Base-by-base conservation (phyloP, 139 green algal species). In the Chlorella sp. region DNA sequence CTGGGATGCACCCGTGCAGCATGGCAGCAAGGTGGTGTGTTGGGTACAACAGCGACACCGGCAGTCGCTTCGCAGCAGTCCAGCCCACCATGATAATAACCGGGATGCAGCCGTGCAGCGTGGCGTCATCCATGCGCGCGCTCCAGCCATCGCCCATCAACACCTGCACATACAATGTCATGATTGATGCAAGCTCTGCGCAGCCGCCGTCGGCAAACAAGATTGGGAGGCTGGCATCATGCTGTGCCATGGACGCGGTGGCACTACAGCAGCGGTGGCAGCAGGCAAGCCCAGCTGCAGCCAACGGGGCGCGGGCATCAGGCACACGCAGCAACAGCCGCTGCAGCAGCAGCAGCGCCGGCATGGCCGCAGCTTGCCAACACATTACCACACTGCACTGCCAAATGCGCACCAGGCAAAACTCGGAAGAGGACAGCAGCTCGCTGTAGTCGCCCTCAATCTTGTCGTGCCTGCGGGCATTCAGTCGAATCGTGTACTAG, bases 81-180 rank as follows among this genome's bases (percentile, higher is more conserved):
- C 32, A 40, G 28, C 74, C 48, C n/a, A 46, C 74, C 76, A 82
- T 82, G 56, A 82, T 82, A 56, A 82, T 58, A 26, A 82, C 77
- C 14, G 77, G 77, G 36, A 83, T 69, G 77, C 77, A 83, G 14
- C 93, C 93, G 64, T 96, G 93, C 51, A 94, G 83, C 1, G 93
- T 85, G 1, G 89, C 88, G 48, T 96, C 93, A 58, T 94, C 93
- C 58, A 92, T 89, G 0, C 92, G 82, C 0, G 83, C 85, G 0
- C 74, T 87, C 86, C 90, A 96, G 41, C 93, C 93, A 44, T 96
- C 91, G 3, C 90, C 90, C 75, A 73, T 67, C 8, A 85, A 8
- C 48, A 79, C 89, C 51, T 60, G 51, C 2, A 85, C 67, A 68
- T 87, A 93, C 70, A 92, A 93, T 16, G 77, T 43, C 22, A 76